Base-by-base conservation (phyloP, 2,329 filamentous ascomycete species). In the Cadophora luteo-olivacea region DNA sequence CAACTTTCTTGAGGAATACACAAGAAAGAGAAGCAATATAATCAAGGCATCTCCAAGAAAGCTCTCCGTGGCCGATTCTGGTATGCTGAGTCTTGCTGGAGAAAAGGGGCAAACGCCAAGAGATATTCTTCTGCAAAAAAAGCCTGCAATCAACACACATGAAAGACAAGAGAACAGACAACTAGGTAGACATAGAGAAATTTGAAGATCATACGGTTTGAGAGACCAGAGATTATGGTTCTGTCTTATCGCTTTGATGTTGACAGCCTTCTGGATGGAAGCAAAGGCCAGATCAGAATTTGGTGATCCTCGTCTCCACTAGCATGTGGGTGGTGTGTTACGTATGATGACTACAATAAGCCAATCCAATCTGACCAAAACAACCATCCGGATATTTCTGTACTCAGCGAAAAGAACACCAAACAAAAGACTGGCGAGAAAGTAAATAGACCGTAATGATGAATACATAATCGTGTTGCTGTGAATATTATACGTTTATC, bases 331-430 rank as follows among this genome's bases (percentile, higher is more conserved):
- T 36, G 29, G 49, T 29, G 65, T 57, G 58, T 62, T 62, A 62
- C 57, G 65, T 66, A 49, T 32, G 33, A 61, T 64, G 54, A 57
- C 33, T 41, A 49, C 51, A 65, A 24, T 41, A 62, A 33, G 9
- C 57, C 57, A 60, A 60, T 60, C 60, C 58, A 65, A 52, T 52
- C 38, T 51, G 32, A 51, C 63, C 64, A 60, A 66, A 69, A 66
- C 54, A 61, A 49, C 52, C 61, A 60, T 41, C 25, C 51, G 24
- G 49, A 66, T 32, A 60, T 60, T 16, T 22, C 29, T 57, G n/a
- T 48, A 41, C 25, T 19, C 64, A 41, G 24, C 16, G 16, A 63
- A 41, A 54, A 51, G 61, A 25, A 45, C 32, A 38, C n/a, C 22
- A 60, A 62, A 54, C 16, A 36, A 55, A 55, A 11, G 4, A 11